Percentiles rank a stretch among this genome's conserved stretches.
These are phyloP conservation scores for Saccharata proteae DNA, from an alignment of 2,329 filamentous ascomycete species.

Conservation along the genomic window DNA sequence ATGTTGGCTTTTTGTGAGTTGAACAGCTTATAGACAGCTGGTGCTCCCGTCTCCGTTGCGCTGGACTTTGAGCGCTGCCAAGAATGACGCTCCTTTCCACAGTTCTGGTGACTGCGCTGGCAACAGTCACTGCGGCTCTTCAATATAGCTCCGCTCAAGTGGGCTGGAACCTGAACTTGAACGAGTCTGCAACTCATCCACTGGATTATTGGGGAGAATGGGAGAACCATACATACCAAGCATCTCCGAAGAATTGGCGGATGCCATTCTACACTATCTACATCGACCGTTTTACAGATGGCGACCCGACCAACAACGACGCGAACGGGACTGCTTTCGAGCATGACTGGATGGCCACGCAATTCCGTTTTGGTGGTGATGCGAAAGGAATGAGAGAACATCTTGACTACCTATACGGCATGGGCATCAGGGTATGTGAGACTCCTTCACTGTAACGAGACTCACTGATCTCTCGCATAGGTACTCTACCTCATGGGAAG, in stretches of 20 bases:
- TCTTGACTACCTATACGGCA: constrained; percentile 52
- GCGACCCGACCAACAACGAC: constrained; percentile 52
- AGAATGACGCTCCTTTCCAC: too few relatives aligned
- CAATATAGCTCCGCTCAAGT: constrained; percentile 38
- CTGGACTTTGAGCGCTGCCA: too few relatives aligned
- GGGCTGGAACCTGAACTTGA: constrained; percentile 50
- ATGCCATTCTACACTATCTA: constrained; percentile 56
- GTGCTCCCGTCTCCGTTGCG: too few relatives aligned
- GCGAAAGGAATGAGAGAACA: constrained; percentile 45
- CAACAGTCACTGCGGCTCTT: too few relatives aligned
- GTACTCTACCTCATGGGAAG: constrained; percentile 53
- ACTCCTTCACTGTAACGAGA: constrained; percentile 2
- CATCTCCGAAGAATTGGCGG: constrained; percentile 50
- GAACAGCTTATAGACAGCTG: too few relatives aligned
- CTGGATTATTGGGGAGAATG: constrained; percentile 47
- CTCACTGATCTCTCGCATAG: constrained; percentile 19
- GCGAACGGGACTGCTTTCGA: constrained; percentile 49
- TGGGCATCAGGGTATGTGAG: constrained; percentile 44
- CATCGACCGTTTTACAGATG: constrained; percentile 52
- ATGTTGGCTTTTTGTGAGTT: too few relatives aligned
- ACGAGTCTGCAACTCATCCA: constrained; percentile 42
- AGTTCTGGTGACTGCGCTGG: too few relatives aligned
- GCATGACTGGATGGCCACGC: constrained; percentile 47
- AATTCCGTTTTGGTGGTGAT: constrained; percentile 53
- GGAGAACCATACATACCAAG: constrained; percentile 39